These are phyloP conservation scores for Chenopodium album DNA, from an alignment of 148 eudicot species.

Conservation along the genomic window DNA sequence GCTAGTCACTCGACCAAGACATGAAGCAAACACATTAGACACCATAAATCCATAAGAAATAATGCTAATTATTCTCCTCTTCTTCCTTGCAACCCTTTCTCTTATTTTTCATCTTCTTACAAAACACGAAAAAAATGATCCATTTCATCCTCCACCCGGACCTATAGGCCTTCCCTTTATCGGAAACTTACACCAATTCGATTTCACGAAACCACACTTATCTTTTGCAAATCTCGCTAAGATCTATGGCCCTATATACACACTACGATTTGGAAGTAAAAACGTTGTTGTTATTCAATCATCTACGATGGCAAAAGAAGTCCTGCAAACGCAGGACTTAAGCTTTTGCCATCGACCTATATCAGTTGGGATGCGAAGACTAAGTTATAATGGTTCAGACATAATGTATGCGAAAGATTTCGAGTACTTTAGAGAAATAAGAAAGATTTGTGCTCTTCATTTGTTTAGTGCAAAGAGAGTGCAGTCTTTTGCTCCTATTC, in stretches of 20 bases:
- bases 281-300: constrained; percentile 27
- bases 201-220: constrained; percentile 8
- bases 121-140: constrained; percentile 1
- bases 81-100: background rate
- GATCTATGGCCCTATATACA: constrained; percentile 9
- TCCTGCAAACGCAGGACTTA: constrained; percentile 28
- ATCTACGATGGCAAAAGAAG: constrained; percentile 26
- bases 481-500: constrained; percentile 23
- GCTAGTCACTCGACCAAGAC: too few species aligned
- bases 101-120: background rate
- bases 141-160: constrained; percentile 5
- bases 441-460: constrained; percentile 27
- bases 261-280: background rate
- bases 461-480: constrained; percentile 27
- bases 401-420: constrained; percentile 7
- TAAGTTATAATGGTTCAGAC: constrained; percentile 32
- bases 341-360: constrained; percentile 27
- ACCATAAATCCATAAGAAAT: too few species aligned
- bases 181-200: constrained; percentile 16
- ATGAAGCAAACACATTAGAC: too few species aligned
- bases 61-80: background rate
- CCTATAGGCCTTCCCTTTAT: constrained; percentile 21
- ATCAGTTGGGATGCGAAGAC: background rate
- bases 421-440: constrained; percentile 27
- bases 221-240: constrained; percentile 10